A percentile compares a stretch with the other conserved stretches of the same genome.
Evolutionary conservation across 2,329 filamentous ascomycete genomes (phyloP).

Genomic region (Knufia fluminis): DNA sequence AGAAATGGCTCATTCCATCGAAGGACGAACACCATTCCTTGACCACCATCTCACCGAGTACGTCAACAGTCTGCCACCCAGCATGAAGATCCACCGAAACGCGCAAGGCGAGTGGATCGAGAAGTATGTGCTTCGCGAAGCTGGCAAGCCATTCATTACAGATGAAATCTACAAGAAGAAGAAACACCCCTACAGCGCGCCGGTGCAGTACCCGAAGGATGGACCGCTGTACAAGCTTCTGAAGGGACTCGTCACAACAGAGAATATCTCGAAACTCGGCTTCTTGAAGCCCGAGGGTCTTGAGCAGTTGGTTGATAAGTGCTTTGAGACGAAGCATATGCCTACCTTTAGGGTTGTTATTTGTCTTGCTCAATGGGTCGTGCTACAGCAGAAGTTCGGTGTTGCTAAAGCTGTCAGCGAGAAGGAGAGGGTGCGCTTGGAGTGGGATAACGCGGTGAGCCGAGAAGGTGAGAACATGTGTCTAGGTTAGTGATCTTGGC

Average conservation of each 20-base stretch:
- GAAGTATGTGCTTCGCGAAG: conserved; percentile 46
- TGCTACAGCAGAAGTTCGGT: conserved; percentile 36
- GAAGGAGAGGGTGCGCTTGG: background rate
- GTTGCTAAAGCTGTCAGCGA: conserved; percentile 28
- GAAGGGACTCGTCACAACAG: conserved; percentile 27
- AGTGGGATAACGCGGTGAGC: background rate
- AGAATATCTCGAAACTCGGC: conserved; percentile 32
- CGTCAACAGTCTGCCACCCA: conserved; percentile 25
- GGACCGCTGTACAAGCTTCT: conserved; percentile 36
- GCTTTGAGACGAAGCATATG: conserved; percentile 32
- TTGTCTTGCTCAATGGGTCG: conserved; percentile 36
- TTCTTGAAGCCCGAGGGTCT: conserved; percentile 34
- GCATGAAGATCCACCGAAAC: conserved; percentile 29
- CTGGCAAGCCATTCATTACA: conserved; percentile 42
- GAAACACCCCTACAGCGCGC: conserved; percentile 45
- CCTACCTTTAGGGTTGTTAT: conserved; percentile 32
- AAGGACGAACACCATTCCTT: conserved; percentile 27
- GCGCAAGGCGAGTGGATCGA: conserved; percentile 29
- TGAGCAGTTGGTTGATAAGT: conserved; percentile 29
- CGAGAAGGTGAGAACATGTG: background rate
- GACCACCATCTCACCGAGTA: conserved; percentile 28
- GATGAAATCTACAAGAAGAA: conserved; percentile 42
- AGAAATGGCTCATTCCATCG: conserved; percentile 29
- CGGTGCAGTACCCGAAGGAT: conserved; percentile 31
- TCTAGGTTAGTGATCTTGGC: background rate